Base-by-base conservation (phyloP, 2,329 filamentous ascomycete genomes). In the Canariomyces notabilis region DNA sequence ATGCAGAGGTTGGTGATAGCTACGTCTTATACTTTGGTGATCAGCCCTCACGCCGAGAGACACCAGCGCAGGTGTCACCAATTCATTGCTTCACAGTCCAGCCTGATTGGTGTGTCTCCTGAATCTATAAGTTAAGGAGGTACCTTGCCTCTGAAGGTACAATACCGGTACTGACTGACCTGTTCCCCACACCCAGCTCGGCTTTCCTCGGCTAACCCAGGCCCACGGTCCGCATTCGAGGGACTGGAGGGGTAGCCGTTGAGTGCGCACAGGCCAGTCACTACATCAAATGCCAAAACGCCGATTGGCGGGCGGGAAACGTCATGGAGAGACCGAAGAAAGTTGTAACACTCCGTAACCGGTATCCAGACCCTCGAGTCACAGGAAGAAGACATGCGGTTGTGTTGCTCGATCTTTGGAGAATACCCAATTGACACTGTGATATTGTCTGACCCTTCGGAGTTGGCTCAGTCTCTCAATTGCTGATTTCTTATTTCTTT, bases 271-370 rank as follows among this genome's bases (percentile, higher is more conserved):
- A 40, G 47, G 42, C 50, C 42, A 35, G 37, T 48, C 47, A n/a
- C n/a, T n/a, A n/a, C n/a, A n/a, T 57, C 51, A 57, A 59, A 58
- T 57, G 46, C 42, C 50, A 52, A 47, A 49, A 39, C 38, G 26
- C 49, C 48, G 33, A 58, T 55, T 58, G 56, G 56, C 36, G 40
- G 47, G 36, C 15, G 37, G 14, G 41, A 40, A 55, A 59, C 57
- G 57, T 59, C 55, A 59, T 57, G 48, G n/a, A n/a, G n/a, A 42
- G 36, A 26, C 7, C 14, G 22, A 14, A 37, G 18, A 31, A 34
- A 40, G 48, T 29, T 19, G 33, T 15, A 23, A 38, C 37, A 26
- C 35, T 14, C 23, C 9, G 14, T 15, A n/a, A 8, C 12, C 14
- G 14, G n/a, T 15, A 8, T 23, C 35, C 19, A 37, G 36, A 20